A percentile compares a stretch with the other conserved stretches of the same genome.
These are phyloP conservation scores for Tetraselmis striata DNA, from an alignment of 139 green algal species.

Conservation along the genomic window DNA sequence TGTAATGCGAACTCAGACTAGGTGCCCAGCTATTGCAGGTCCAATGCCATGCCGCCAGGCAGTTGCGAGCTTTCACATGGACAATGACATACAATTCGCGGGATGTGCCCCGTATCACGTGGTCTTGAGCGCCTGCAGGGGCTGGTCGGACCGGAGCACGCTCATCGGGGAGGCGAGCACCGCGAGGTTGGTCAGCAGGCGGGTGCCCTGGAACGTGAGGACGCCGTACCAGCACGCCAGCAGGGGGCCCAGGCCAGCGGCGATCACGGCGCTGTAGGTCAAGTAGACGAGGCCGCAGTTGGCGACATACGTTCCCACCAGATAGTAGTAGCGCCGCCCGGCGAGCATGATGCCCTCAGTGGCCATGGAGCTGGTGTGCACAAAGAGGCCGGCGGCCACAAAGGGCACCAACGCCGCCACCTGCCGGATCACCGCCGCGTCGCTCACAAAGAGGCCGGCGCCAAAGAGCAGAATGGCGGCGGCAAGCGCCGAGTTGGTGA, in stretches of 20 bases:
- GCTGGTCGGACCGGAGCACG: not conserved
- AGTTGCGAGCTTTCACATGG: no score
- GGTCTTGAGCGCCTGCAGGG: not conserved
- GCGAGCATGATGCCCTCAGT: conserved; percentile 36
- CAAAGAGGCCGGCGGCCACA: conserved; percentile 13
- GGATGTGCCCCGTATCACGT: no score
- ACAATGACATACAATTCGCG: no score
- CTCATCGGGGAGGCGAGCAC: not conserved
- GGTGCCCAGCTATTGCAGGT: no score
- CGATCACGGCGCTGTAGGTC: not conserved
- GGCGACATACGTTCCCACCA: conserved; percentile 14
- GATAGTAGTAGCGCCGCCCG: conserved; percentile 17
- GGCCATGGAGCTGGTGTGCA: conserved; percentile 31
- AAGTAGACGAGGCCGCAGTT: conserved; percentile 14
- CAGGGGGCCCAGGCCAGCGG: not conserved
- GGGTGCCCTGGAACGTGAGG: conserved; percentile 19
- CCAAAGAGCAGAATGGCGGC: conserved; percentile 5
- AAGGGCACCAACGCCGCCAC: conserved; percentile 6
- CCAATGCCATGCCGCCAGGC: no score
- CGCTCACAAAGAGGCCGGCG: conserved; percentile 19
- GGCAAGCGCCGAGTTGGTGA: conserved; percentile 14
- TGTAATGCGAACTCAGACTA: no score
- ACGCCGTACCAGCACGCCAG: conserved; percentile 14
- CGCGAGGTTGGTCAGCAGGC: conserved; percentile 17
- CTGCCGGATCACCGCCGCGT: conserved; percentile 9